Conservation (phyloP, 2,329 filamentous ascomycete species). For the Sclerotinia minor region DNA sequence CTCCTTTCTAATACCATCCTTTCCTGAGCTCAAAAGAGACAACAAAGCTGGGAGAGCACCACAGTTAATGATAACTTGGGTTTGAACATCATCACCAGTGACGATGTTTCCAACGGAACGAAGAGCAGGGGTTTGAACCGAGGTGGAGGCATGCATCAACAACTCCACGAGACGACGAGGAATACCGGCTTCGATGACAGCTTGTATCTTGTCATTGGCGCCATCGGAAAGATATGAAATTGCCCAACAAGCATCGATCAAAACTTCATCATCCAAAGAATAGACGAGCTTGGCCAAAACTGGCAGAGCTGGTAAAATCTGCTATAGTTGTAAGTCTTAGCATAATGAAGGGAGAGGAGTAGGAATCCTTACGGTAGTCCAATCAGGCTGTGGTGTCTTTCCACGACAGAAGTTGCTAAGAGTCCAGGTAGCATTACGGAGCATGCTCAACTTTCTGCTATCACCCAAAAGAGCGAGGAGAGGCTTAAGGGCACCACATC, state of each 20-base stretch:
- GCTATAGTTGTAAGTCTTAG: slow-evolving; percentile 38
- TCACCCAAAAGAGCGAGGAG: slow-evolving; percentile 88
- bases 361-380: slow-evolving; percentile 75
- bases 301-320: slow-evolving; percentile 93
- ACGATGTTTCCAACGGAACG: slow-evolving; percentile 98
- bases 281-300: slow-evolving; percentile 97
- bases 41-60: slow-evolving; percentile 89
- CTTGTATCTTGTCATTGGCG: slow-evolving; percentile 98
- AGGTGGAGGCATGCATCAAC: slow-evolving; percentile 96
- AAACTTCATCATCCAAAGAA: slow-evolving; percentile 94
- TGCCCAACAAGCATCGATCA: slow-evolving; percentile 99
- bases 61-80: slow-evolving; percentile 99
- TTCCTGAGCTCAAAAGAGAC: slow-evolving; percentile 90
- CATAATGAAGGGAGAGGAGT: slow-evolving; percentile 27
- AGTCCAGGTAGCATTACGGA: slow-evolving; percentile 97
- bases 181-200: slow-evolving; percentile 97
- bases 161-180: slow-evolving; percentile 94
- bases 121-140: slow-evolving; percentile 94
- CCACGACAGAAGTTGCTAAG: slow-evolving; percentile 99
- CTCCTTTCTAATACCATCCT: slow-evolving; percentile 98
- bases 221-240: slow-evolving; percentile 98
- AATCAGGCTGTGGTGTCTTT: slow-evolving; percentile 98
- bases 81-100: slow-evolving; percentile 97
- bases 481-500: slow-evolving; percentile 86
- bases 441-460: slow-evolving; percentile 98